A percentile compares a stretch with the other conserved stretches of the same genome.
Conservation (phyloP, 2,329 filamentous ascomycete genomes). For the Ascochyta fabae region DNA sequence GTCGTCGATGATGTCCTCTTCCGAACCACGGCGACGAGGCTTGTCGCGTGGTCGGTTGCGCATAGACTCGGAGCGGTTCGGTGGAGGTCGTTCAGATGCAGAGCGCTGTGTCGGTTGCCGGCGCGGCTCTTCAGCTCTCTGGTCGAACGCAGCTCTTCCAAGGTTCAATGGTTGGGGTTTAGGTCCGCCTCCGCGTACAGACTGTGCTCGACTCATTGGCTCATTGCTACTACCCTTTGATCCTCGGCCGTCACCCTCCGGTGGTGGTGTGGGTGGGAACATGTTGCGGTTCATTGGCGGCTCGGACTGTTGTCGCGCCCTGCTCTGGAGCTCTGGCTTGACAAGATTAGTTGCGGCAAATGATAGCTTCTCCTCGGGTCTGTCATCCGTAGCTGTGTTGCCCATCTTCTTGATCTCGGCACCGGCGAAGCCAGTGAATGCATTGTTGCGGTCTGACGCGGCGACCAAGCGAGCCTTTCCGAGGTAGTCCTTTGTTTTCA, state of each 20-base stretch:
- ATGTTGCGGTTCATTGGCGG: conserved; percentile 79
- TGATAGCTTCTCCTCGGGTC: conserved; percentile 82
- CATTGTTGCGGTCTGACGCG: conserved; percentile 79
- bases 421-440: conserved; percentile 81
- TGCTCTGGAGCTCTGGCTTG: conserved; percentile 79
- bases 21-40: conserved; percentile 45
- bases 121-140: conserved; percentile 40
- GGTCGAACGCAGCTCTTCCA: conserved; percentile 57
- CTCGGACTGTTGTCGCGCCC: conserved; percentile 80
- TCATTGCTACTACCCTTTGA: conserved; percentile 39
- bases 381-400: conserved; percentile 71
- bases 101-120: conserved; percentile 51
- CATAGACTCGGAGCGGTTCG: conserved; percentile 45
- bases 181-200: conserved; percentile 56
- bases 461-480: conserved; percentile 95
- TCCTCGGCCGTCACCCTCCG: conserved; percentile 74
- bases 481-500: conserved; percentile 97
- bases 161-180: conserved; percentile 58
- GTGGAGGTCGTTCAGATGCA: conserved; percentile 53
- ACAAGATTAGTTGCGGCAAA: conserved; percentile 94
- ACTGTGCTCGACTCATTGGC: conserved; percentile 56
- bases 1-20: conserved; percentile 61
- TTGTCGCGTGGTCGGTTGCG: conserved; percentile 36
- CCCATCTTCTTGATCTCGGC: conserved; percentile 76
- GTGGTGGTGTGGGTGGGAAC: conserved; percentile 98